A percentile compares a stretch with the other conserved stretches of the same genome.
These are phyloP conservation scores for Grosmannia serpens DNA, from an alignment of 2,329 filamentous ascomycete species.

Conservation along the genomic window DNA sequence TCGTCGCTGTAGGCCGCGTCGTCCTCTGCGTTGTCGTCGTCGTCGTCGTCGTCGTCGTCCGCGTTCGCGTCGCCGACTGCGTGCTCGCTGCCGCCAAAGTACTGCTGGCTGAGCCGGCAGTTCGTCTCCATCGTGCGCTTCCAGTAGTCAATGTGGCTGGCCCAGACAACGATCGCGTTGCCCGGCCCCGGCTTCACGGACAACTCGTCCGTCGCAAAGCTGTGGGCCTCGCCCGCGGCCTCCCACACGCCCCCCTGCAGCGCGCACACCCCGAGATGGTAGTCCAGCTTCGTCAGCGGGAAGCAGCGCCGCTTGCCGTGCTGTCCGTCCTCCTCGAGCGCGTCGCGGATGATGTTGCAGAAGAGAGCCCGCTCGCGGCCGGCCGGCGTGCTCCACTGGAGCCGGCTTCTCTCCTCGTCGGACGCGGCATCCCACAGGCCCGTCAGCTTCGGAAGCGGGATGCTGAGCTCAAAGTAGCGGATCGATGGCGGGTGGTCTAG, in stretches of 20 bases:
- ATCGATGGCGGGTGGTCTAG: conserved; percentile 4
- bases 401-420: conserved; percentile 1
- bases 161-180: background rate
- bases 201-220: conserved; percentile 3
- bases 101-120: background rate
- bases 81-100: background rate
- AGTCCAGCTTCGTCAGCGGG: background rate
- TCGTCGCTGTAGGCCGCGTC: background rate
- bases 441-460: conserved; percentile 3
- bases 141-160: conserved; percentile 1
- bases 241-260: conserved; percentile 5
- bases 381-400: conserved; percentile 4
- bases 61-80: too few species aligned
- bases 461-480: conserved; percentile 3
- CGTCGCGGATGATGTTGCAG: conserved; percentile 3
- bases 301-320: background rate
- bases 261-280: conserved; percentile 4
- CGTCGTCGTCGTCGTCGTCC: background rate
- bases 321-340: background rate
- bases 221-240: conserved; percentile 3
- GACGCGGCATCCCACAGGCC: background rate
- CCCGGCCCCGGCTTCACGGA: conserved; percentile 1
- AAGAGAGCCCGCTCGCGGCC: conserved; percentile 4
- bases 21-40: background rate
- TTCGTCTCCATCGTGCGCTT: background rate